Evolutionary conservation across 352 stramenopile species (phyloP).

Genomic region (Pythium brachiatum): DNA sequence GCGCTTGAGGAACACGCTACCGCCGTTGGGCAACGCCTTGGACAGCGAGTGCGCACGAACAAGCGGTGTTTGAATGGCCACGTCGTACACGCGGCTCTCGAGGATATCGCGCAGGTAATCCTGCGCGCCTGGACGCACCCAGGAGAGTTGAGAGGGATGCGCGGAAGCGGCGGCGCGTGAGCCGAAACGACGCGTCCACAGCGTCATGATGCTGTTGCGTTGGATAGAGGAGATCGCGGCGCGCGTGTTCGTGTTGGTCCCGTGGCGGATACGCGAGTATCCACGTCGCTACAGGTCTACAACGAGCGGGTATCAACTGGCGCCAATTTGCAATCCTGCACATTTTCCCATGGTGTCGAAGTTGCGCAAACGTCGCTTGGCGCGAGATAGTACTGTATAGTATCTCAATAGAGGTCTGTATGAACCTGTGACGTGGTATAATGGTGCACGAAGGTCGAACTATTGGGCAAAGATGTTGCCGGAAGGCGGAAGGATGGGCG

Average conservation of each 20-base stretch:
- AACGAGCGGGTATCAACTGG: neutral
- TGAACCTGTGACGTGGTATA: slow-evolving; percentile 12
- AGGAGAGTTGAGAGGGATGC: slow-evolving; percentile 37
- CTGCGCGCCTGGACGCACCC: slow-evolving; percentile 64
- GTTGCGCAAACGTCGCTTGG: slow-evolving; percentile 15
- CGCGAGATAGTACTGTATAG: neutral
- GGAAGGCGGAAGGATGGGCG: too few species aligned
- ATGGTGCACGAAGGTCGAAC: slow-evolving; percentile 2
- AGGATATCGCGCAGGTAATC: slow-evolving; percentile 80
- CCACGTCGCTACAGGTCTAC: neutral
- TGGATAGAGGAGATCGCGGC: neutral
- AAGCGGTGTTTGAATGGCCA: slow-evolving; percentile 74
- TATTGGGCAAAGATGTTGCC: too few species aligned
- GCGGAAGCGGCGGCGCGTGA: slow-evolving; percentile 21
- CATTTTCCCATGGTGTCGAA: slow-evolving; percentile 8
- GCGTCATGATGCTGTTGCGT: slow-evolving; percentile 9
- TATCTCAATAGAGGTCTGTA: neutral
- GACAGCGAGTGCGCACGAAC: slow-evolving; percentile 55
- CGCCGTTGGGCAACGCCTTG: slow-evolving; percentile 49
- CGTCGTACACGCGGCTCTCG: slow-evolving; percentile 84
- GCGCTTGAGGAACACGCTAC: slow-evolving; percentile 89
- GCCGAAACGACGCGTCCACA: slow-evolving; percentile 35
- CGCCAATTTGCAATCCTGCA: neutral
- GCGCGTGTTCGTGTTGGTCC: neutral
- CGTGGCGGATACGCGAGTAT: neutral